Evolutionary conservation across 208 protist genomes (phyloP), one percentile per base, ranked within the genome.

Genomic region (Acanthamoeba lenticulata): DNA sequence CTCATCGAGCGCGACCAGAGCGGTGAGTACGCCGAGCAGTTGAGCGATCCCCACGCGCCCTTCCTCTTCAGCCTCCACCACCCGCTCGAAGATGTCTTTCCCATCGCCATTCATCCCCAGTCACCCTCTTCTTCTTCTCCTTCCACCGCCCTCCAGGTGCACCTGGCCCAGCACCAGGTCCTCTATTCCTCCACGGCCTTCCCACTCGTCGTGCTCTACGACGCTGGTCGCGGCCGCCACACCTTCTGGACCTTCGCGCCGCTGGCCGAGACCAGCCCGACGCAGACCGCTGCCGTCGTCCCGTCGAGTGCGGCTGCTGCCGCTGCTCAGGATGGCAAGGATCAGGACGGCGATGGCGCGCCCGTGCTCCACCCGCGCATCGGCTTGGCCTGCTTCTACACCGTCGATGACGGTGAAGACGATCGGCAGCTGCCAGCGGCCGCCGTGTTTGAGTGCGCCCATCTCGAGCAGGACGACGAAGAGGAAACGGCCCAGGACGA

Each of bases 1-100:
- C 77, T 86, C 19, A 40, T 86, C 45, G 77, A 86, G 45, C 77
- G 77, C 77, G 77, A 86, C 45, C 77, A 86, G 77, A 86, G 24
- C 40, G 60, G 9, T 19, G 47, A 52, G 47, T 15, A 15, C 29
- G 36, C 29, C 29, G 47, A 79, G 36, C 36, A 79, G n/a, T 36
- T 79, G n/a, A 45, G 69, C 69, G 69, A 79, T 36, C 7, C 17
- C 38, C 36, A 45, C 19, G 19, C 34, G 32, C 69, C 69, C 60
- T 32, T 32, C 24, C 69, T 79, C 15, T 79, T 47, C 69, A 79
- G 69, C 24, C 69, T 79, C 69, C 38, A 45, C 69, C 69, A 79
- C 15, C 69, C 69, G 11, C 69, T 79, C 38, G 69, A 79, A 29
- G 69, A 79, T 32, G 69, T 29, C 6, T 79, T 45, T 32, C 69